These are phyloP conservation scores for Erysimum pusillum DNA, from an alignment of 441 rosid species.

Conservation along the genomic window DNA sequence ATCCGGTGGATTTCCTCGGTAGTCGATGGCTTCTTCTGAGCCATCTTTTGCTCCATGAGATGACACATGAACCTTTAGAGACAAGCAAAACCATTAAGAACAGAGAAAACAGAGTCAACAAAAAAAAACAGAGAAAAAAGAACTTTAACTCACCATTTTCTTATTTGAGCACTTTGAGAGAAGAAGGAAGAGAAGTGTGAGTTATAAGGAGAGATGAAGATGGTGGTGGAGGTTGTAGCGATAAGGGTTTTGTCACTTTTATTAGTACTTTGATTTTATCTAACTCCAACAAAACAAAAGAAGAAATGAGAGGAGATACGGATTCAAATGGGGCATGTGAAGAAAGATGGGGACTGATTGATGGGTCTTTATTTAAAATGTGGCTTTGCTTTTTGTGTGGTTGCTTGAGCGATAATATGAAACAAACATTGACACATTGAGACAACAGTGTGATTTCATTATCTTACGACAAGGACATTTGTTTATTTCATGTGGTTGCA, in stretches of 20 bases:
- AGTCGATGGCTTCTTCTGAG: constrained; percentile 58
- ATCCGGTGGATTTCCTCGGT: constrained; percentile 71
- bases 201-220: constrained; percentile 38
- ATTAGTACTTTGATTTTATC: constrained; percentile 35
- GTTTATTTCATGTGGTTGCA: constrained; percentile 49
- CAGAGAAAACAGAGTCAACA: neutral
- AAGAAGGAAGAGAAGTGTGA: constrained; percentile 31
- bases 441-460: constrained; percentile 43
- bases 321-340: constrained; percentile 39
- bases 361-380: constrained; percentile 32
- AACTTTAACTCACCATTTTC: constrained; percentile 39
- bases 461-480: constrained; percentile 40
- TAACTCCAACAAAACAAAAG: constrained; percentile 47
- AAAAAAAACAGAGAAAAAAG: neutral
- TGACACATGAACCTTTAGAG: constrained; percentile 62
- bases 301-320: constrained; percentile 44
- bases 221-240: constrained; percentile 23
- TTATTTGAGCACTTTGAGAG: constrained; percentile 10
- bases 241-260: constrained; percentile 42
- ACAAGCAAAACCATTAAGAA: constrained; percentile 35
- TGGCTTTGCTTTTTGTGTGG: constrained; percentile 41
- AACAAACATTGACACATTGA: constrained; percentile 30
- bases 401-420: constrained; percentile 17
- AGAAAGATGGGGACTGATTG: constrained; percentile 29
- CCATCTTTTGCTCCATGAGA: constrained; percentile 55